These are phyloP conservation scores for Boletus reticuloceps DNA, from an alignment of 768 basidiomycete species.

Conservation along the genomic window DNA sequence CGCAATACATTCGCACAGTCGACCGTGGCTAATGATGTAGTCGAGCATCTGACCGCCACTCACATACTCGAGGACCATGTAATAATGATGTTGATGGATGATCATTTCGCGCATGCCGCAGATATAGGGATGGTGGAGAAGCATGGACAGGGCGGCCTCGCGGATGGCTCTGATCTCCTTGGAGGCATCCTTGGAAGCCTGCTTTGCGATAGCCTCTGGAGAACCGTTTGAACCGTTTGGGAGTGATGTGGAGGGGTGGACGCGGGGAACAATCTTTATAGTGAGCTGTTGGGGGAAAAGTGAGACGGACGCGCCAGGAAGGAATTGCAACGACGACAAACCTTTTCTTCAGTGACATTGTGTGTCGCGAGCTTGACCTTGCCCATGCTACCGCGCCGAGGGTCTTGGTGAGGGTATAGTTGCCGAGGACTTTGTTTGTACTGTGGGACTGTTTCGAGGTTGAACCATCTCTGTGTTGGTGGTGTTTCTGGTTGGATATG, in stretches of 20 bases:
- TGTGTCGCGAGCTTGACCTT: conserved; percentile 97
- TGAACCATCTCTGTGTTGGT: conserved; percentile 31
- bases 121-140: conserved; percentile 97
- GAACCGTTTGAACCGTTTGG: conserved; percentile 44
- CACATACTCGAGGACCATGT: conserved; percentile 99
- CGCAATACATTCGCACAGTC: conserved; percentile 91
- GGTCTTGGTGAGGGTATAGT: conserved; percentile 96
- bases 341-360: conserved; percentile 88
- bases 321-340: conserved; percentile 35
- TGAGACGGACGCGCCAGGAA: conserved; percentile 7
- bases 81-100: conserved; percentile 96
- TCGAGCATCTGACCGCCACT: conserved; percentile 99
- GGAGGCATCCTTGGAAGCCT: conserved; percentile 85
- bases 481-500: conserved; percentile 28
- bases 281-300: conserved; percentile 61
- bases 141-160: conserved; percentile 91
- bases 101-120: conserved; percentile 99
- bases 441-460: conserved; percentile 35
- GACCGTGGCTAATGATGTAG: conserved; percentile 98
- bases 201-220: conserved; percentile 65
- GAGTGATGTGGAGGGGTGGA: conserved; percentile 57
- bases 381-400: conserved; percentile 99
- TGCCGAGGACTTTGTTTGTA: conserved; percentile 68
- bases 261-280: conserved; percentile 97
- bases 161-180: conserved; percentile 96